Base-by-base conservation (phyloP, 306 rosid genomes). In the Parietaria judaica region DNA sequence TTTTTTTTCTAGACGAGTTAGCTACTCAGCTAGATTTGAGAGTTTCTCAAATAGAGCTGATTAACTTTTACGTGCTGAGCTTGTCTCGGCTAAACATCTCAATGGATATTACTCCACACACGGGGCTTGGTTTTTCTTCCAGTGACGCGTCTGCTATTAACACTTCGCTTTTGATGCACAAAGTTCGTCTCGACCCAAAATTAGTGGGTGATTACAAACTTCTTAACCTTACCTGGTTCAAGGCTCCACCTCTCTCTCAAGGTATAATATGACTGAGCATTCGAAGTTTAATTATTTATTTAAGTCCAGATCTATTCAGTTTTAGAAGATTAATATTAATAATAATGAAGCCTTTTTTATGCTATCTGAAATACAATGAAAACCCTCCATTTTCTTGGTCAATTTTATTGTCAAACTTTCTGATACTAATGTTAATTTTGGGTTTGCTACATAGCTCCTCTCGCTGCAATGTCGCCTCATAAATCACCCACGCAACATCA, bases 141-240 rank as follows among this genome's bases (percentile, higher is more conserved):
- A 56, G 50, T 12, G 86, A 82, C 35, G 96, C 85, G 13, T 73
- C 81, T 56, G 72, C 71, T 43, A 84, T 92, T 74, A 92, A 84
- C 76, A 84, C 94, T 36, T 77, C 87, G 0, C 94, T 92, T 68
- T 62, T 71, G 56, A 63, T 69, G 78, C 96, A 88, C 58, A 92
- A 78, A 81, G 78, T 88, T 74, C 84, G 51, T 52, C 64, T 92
- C 50, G 70, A 86, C 71, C 76, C 80, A 53, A 73, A 73, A 66
- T 75, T 84, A 49, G 94, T 88, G 67, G 95, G 96, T 3, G 90
- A 84, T 75, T 92, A 88, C 81, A 70, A 41, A 51, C 83, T 92
- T 76, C 86, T 88, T 70, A 88, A 88, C 53, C 53, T 92, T 36
- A 88, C 99, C 38, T 92, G 95, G 95, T 88, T 82, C 69, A 60